A percentile compares a stretch with the other conserved stretches of the same genome.
phyloP scores from a whole-genome alignment of 352 stramenopile genomes.

The Phytophthora brassicae region DNA sequence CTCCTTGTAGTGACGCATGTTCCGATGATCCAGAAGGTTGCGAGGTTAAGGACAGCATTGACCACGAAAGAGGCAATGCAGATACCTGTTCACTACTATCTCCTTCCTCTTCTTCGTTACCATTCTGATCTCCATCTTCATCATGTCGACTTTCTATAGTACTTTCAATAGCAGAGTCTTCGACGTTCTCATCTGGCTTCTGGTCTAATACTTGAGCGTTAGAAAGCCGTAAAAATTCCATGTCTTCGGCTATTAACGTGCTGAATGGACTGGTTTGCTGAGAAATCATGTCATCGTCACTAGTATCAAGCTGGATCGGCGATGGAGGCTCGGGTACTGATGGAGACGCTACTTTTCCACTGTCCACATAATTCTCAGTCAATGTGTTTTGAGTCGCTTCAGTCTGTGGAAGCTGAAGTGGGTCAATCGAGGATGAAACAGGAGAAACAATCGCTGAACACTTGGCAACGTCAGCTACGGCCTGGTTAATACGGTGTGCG shows the following conservation, averaged over 20 bases:
- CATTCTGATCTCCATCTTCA: conserved; percentile 16
- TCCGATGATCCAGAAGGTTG: conserved; percentile 35
- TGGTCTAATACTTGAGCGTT: conserved; percentile 21
- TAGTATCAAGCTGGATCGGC: conserved; percentile 7
- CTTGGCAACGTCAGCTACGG: conserved; percentile 44
- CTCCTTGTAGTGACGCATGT: conserved; percentile 27
- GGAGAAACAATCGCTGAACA: conserved; percentile 2
- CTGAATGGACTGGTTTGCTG: conserved; percentile 26
- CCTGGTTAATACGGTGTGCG: conserved; percentile 62
- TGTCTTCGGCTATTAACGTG: conserved; percentile 26
- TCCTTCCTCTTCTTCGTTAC: conserved; percentile 28
- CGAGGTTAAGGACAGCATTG: conserved; percentile 65
- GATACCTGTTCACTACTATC: conserved; percentile 40
- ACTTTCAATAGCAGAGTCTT: not conserved
- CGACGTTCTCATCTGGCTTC: not conserved
- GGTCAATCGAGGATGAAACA: not conserved
- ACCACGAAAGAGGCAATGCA: conserved; percentile 52
- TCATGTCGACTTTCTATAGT: conserved; percentile 7
- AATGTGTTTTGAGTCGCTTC: not conserved
- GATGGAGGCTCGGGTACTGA: conserved; percentile 1
- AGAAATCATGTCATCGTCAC: conserved; percentile 5
- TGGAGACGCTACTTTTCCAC: not conserved
- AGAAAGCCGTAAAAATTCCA: conserved; percentile 24
- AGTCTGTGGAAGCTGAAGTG: not conserved
- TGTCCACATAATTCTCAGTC: not conserved